Evolutionary conservation across 139 green algal species (phyloP).

Genomic region (Chlorella vulgaris): DNA sequence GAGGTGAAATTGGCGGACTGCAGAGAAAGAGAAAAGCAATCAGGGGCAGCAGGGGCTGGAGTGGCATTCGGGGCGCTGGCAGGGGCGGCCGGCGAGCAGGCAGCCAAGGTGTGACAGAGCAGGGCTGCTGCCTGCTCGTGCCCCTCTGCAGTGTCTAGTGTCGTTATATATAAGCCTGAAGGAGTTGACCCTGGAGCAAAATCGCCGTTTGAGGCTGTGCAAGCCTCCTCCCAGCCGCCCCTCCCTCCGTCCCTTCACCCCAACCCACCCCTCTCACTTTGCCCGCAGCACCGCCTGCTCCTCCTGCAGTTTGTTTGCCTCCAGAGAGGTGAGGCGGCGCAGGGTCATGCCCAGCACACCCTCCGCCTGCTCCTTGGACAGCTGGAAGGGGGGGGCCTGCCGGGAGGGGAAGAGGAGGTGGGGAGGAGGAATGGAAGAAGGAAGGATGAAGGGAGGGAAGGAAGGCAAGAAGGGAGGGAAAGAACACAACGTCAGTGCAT

Average conservation of each 20-base stretch:
- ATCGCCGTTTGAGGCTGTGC: no score
- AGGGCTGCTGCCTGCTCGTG: no score
- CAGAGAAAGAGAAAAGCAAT: background rate
- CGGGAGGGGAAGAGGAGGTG: no score
- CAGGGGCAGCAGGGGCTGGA: no score
- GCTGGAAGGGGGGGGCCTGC: conserved; percentile 47
- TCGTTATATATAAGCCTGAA: background rate
- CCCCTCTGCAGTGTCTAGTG: no score
- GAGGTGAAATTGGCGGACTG: background rate
- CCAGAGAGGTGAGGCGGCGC: conserved; percentile 83
- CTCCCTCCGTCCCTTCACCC: background rate
- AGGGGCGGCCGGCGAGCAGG: no score
- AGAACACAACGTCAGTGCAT: no score
- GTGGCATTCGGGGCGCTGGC: no score
- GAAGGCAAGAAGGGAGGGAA: no score
- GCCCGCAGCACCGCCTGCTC: conserved; percentile 68
- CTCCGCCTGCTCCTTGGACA: conserved; percentile 78
- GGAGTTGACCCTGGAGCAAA: background rate
- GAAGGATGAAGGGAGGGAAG: no score
- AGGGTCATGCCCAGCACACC: conserved; percentile 85
- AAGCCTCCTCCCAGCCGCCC: background rate
- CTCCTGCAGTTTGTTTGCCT: conserved; percentile 68
- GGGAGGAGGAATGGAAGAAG: background rate
- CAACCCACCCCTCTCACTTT: conserved; percentile 19
- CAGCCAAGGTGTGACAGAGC: no score